These are phyloP conservation scores for Prunella vulgaris DNA, from an alignment of 257 asterid genomes.

Conservation along the genomic window DNA sequence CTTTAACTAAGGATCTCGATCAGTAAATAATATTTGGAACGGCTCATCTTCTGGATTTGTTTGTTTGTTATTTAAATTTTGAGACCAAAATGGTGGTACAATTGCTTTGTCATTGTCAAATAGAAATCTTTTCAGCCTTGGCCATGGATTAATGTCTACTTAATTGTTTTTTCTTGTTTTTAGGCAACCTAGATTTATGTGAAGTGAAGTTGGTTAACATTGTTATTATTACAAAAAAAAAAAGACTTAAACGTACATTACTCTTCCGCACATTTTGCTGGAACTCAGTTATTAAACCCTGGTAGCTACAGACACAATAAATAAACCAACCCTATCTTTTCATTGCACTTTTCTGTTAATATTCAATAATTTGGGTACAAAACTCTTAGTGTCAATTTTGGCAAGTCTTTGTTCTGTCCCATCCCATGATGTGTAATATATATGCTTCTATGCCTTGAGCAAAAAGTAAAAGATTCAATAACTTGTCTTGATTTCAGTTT, in stretches of 20 bases:
- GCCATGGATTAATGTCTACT: background rate
- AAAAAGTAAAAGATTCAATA: background rate
- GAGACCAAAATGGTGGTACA: background rate
- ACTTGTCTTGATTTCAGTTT: background rate
- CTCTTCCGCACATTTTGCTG: slow-evolving; percentile 4
- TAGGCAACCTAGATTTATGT: background rate
- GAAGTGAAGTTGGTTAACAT: background rate
- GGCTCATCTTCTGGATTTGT: background rate
- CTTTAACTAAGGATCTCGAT: slow-evolving; percentile 5
- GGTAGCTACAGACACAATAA: background rate
- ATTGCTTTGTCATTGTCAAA: background rate
- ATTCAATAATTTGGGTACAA: background rate
- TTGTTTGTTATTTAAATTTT: background rate
- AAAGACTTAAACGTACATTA: background rate
- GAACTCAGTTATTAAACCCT: background rate
- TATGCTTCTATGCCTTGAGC: background rate
- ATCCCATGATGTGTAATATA: background rate
- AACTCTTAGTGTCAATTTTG: background rate
- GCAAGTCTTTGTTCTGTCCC: background rate
- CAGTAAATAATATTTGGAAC: background rate
- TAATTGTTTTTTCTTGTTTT: background rate
- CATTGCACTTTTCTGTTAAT: background rate
- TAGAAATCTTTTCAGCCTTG: background rate
- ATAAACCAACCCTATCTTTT: background rate
- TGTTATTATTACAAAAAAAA: background rate